Conservation (phyloP, 2,329 filamentous ascomycete genomes). For the Tolypocladium nubicola region DNA sequence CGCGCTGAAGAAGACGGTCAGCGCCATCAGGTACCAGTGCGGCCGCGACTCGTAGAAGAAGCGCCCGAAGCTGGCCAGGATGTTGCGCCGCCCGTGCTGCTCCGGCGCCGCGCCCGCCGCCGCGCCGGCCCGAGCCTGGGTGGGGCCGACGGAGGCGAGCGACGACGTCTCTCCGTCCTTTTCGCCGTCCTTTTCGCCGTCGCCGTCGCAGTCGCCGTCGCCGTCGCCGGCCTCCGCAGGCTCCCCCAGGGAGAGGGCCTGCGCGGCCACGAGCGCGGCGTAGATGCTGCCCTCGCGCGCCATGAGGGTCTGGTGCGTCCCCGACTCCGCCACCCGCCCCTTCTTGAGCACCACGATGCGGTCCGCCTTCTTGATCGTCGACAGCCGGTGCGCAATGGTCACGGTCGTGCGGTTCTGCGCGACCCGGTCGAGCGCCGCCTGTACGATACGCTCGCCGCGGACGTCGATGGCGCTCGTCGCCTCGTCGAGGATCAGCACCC, state of each 20-base stretch:
- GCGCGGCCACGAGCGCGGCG: conserved; percentile 53
- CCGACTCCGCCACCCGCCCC: conserved; percentile 61
- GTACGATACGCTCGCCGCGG: conserved; percentile 48
- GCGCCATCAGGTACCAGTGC: conserved; percentile 37
- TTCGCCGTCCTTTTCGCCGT: conserved; percentile 18
- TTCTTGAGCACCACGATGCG: conserved; percentile 67
- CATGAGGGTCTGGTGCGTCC: conserved; percentile 64
- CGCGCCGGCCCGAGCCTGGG: too few species aligned
- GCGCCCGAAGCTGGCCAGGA: conserved; percentile 43
- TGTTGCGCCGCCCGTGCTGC: conserved; percentile 25
- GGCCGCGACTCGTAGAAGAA: conserved; percentile 45
- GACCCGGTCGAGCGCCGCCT: conserved; percentile 51
- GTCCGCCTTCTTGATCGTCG: conserved; percentile 68
- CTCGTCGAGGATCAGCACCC: conserved; percentile 66
- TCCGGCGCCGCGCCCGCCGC: conserved; percentile 9
- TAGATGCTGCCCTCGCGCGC: conserved; percentile 52
- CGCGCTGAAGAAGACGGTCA: conserved; percentile 37
- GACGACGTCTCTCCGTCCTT: not conserved
- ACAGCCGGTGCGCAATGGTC: conserved; percentile 64
- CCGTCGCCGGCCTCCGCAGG: conserved; percentile 23
- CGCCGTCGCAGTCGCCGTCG: conserved; percentile 18
- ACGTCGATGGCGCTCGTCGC: conserved; percentile 58
- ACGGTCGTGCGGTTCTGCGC: conserved; percentile 58
- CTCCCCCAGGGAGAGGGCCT: conserved; percentile 45
- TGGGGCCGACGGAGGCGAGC: too few species aligned